Evolutionary conservation across 225 moss, liverwort and hornwort species (phyloP), one percentile per base, ranked within the genome.

Genomic region (Sphagnum tenellum): DNA sequence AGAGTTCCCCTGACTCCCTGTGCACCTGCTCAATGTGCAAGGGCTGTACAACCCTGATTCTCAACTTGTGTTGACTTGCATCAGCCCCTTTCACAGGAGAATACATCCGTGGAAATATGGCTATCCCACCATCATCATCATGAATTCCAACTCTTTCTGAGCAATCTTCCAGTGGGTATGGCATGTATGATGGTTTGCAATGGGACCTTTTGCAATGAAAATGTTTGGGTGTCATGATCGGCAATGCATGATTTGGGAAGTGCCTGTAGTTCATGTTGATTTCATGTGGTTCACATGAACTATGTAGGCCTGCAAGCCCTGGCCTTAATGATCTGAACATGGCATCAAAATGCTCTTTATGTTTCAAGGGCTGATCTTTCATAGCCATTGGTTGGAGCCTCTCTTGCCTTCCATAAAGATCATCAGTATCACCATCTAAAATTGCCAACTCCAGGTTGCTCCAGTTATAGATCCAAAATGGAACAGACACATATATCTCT

Each of bases 391-490:
- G 80, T 64, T 67, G 72, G 67, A 95, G 84, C 56, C 66, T 71
- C 67, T 80, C 85, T 72, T 89, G 82, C 61, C 77, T 67, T 67
- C 86, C 89, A 69, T 88, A 84, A 61, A 68, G 78, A 65, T 76
- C 66, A 81, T 95, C 94, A 67, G 89, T 83, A 75, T 95, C 89
- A 70, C 94, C 94, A 72, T 95, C 94, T 72, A 89, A 86, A 5
- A 95, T 82, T 64, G 84, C 88, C 64, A 95, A 69, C 63, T 84
- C 74, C 50, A 89, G 71, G 69, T 69, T 67, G 69, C 81, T 91
- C 70, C 94, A 95, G 69, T 95, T 95, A 75, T 80, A 95, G 57
- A 95, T 74, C 89, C 94, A 95, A 69, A 95, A 95, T 55, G 94
- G 91, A 73, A 82, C 89, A 72, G 86, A 88, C 4, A 95, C 79